Conservation (phyloP, 257 asterid genomes). For the Solanum corneliomulleri region DNA sequence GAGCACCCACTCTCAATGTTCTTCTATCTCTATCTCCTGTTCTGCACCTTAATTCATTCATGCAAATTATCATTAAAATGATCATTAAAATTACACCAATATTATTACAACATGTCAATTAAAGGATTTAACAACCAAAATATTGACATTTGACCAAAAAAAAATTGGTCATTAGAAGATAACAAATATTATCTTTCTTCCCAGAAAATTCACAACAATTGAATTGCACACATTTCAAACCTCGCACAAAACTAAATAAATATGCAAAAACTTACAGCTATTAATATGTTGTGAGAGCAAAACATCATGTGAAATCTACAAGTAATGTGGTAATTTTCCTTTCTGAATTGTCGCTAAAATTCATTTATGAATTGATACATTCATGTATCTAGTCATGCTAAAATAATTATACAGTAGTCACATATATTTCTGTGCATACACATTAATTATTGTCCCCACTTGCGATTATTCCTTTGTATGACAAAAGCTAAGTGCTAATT, state of each 20-base stretch:
- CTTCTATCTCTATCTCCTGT: slow-evolving; percentile 22
- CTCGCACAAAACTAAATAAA: background rate
- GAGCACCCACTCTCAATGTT: slow-evolving; percentile 42
- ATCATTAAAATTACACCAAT: background rate
- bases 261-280: background rate
- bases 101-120: background rate
- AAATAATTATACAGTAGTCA: background rate
- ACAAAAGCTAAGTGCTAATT: background rate
- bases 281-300: background rate
- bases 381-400: background rate
- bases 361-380: too few relatives aligned
- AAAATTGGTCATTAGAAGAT: background rate
- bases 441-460: background rate
- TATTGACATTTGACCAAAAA: background rate
- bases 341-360: background rate
- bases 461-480: background rate
- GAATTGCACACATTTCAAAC: background rate
- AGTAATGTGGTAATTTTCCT: background rate
- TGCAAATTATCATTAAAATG: background rate
- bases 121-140: background rate
- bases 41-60: slow-evolving; percentile 10
- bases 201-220: background rate
- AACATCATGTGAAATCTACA: background rate
- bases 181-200: background rate
- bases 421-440: background rate